phyloP scores from a whole-genome alignment of 1,284 basidiomycete genomes.

The Papiliotrema fonsecae region DNA sequence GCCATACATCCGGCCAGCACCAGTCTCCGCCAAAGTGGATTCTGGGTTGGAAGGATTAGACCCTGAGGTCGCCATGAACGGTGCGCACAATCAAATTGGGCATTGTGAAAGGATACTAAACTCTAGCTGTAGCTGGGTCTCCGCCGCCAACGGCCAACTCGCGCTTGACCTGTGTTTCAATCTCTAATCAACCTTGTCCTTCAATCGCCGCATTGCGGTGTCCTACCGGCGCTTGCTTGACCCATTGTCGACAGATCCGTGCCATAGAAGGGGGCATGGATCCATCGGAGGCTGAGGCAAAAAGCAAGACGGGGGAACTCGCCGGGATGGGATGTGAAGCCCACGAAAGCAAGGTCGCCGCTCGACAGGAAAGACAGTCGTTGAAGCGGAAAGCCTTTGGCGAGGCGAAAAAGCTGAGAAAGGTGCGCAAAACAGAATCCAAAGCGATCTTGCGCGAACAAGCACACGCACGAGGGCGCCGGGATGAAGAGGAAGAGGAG shows the following conservation, averaged over 20 bases:
- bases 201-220: constrained; percentile 40
- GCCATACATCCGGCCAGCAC: constrained; percentile 67
- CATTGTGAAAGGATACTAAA: background rate
- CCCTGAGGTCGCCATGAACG: constrained; percentile 1
- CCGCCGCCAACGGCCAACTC: background rate
- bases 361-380: constrained; percentile 34
- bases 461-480: constrained; percentile 3
- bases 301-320: constrained; percentile 26
- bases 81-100: no score
- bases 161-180: constrained; percentile 5
- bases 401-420: constrained; percentile 13
- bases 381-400: constrained; percentile 30
- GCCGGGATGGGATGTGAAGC: constrained; percentile 46
- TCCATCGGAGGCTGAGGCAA: constrained; percentile 24
- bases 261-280: constrained; percentile 37
- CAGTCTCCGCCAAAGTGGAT: constrained; percentile 26
- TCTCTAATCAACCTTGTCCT: constrained; percentile 17
- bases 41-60: constrained; percentile 15
- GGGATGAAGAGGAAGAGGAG: background rate
- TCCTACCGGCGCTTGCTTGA: constrained; percentile 38
- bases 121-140: no score
- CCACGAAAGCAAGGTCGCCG: constrained; percentile 47
- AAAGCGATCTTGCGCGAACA: no score
- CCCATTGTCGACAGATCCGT: constrained; percentile 41
- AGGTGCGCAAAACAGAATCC: constrained; percentile 7